Evolutionary conservation across 805 yeast genomes (phyloP), one percentile per base, ranked within the genome.

Genomic region (Candida schatavii): DNA sequence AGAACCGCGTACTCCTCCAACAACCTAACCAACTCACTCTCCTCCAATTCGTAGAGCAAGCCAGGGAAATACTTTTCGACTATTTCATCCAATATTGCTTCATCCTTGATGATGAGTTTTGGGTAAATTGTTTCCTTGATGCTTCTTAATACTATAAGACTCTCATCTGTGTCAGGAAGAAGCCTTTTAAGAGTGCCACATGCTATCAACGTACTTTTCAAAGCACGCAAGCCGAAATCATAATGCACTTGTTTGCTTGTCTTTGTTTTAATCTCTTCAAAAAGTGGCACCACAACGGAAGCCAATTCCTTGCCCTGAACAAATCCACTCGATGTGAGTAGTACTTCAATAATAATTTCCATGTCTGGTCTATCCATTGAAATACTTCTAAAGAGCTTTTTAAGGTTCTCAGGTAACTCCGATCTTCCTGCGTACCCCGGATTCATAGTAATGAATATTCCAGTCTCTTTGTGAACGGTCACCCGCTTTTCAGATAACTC

Each of bases 401-500:
- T 85, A 62, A 91, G 66, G 55, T 90, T 91, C 43, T 90, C 96
- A 0, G 98, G 98, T 10, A 91, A 64, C 19, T 72, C 73, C 3
- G 87, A 77, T 57, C 98, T 77, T 0, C 97, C 98, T 10, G 80
- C 79, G 54, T 91, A 91, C 0, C 75, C 83, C 1, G 97, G 97
- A 55, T 91, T 91, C 85, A 89, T 84, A 0, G 98, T 91, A 1
- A 91, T 80, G 57, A 90, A 90, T 0, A 91, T 66, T 0, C 95
- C 96, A 0, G 86, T 72, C 21, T 74, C 72, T 2, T 62, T 56
- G 38, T 73, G 53, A 1, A 83, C 69, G 0, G 46, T 38, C 0
- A 75, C 44, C 2, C 49, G 42, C 37, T 63, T 70, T 1, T 75
- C 80, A 11, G 77, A 57, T 1, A 83, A 52, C 13, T 68, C 70